Base-by-base conservation (phyloP, 139 green algal genomes). In the Ettlia oleoabundans region DNA sequence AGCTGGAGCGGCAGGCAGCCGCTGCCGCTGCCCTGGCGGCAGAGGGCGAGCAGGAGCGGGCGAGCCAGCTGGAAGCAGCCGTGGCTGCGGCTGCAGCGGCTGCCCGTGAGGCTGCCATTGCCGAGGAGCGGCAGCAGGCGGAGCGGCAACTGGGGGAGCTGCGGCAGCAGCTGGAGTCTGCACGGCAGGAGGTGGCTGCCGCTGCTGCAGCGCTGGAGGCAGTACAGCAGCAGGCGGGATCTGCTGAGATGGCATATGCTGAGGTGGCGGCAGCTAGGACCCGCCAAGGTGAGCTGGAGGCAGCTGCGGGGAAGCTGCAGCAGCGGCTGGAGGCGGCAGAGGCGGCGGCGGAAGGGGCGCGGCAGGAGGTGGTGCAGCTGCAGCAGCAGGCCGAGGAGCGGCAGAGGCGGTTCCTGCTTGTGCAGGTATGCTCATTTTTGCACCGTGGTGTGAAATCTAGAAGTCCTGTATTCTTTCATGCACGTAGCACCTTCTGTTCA, bases 381-480 rank as follows among this genome's bases (percentile, higher is more conserved):
- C 78, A 77, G 51, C 33, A 55, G 65, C 43, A 58, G 65, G 82
- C 82, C 2, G 71, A 70, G 41, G 82, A 89, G 71, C 82, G 85
- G 19, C 85, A 89, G 82, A 80, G 81, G 82, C 71, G 77, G 9
- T 89, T 89, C 74, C 65, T 81, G 33, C 3, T 83, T 35, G 35
- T 83, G 7, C 78, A 83, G 65, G 78, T n/a, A n/a, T n/a, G n/a
- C n/a, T n/a, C n/a, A n/a, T n/a, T n/a, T n/a, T n/a, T n/a, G n/a
- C n/a, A n/a, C n/a, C n/a, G n/a, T n/a, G n/a, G n/a, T n/a, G n/a
- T n/a, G n/a, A n/a, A n/a, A n/a, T n/a, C n/a, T n/a, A n/a, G n/a
- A n/a, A n/a, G n/a, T n/a, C n/a, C n/a, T n/a, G n/a, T n/a, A n/a
- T n/a, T n/a, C n/a, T n/a, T n/a, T n/a, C n/a, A n/a, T n/a, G n/a